Evolutionary conservation across 225 moss, liverwort and hornwort genomes (phyloP), one percentile per base, ranked within the genome.

Genomic region (Asterella californica): DNA sequence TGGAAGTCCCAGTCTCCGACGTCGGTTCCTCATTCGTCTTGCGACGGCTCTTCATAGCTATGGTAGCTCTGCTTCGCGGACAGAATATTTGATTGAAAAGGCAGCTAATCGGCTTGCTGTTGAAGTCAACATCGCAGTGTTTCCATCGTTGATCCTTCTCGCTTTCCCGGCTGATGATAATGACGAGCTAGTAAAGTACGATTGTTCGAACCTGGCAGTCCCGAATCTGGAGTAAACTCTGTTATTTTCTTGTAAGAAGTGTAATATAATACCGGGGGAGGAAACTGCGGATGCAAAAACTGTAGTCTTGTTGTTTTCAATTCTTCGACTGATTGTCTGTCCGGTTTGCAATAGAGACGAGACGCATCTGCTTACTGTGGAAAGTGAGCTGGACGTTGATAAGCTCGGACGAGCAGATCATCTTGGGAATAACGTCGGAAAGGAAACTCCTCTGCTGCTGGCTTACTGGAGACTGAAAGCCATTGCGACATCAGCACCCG

Each of bases 11-110:
- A 75, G 64, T 74, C 86, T 92, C 22, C 90, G 91, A 37, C 88
- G 90, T 46, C 88, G 88, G 55, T 96, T 96, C 80, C 77, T 96
- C n/a, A 80, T 91, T 0, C 91, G 90, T 73, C 92, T 94, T 69
- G 93, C 94, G 27, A 89, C 89, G 24, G 96, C 96, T 49, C 92
- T 96, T 50, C 96, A 92, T 79, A 91, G 88, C 0, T 94, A 94
- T 33, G 94, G 96, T 19, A 91, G 92, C 81, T 91, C 92, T 37
- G 91, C 91, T 9, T 85, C 96, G 29, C 82, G 94, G 79, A 96
- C 96, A 45, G 96, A 96, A 79, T 92, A 91, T 61, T 77, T 96
- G 63, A 91, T 94, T 65, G 92, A 94, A 61, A 93, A 87, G 67
- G 96, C 90, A 29, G 90, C 90, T 47, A 88, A 82, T 73, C 85